These are phyloP conservation scores for Volvox reticuliferus DNA, from an alignment of 139 green algal species.

Conservation along the genomic window DNA sequence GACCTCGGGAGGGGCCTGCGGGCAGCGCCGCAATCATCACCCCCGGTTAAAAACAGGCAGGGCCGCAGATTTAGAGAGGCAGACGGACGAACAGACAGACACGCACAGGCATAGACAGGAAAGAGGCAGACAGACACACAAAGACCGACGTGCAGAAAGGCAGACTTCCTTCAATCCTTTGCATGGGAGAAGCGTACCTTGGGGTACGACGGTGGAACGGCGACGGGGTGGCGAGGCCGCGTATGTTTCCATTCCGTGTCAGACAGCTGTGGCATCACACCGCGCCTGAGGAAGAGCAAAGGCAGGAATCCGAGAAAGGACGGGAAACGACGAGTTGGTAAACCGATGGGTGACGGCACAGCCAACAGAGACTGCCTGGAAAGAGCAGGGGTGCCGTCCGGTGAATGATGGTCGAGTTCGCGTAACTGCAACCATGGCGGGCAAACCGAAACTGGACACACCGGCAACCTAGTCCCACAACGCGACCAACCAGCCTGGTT, in stretches of 20 bases:
- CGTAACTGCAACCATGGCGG: too few relatives aligned
- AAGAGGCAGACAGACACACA: neutral
- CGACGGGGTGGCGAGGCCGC: constrained; percentile 62
- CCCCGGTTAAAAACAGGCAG: too few relatives aligned
- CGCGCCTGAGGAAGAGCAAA: constrained; percentile 39
- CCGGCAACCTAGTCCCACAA: too few relatives aligned
- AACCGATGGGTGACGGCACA: neutral
- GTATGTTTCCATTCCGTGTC: constrained; percentile 75
- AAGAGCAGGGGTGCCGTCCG: too few relatives aligned
- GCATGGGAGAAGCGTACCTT: constrained; percentile 1
- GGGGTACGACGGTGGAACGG: constrained; percentile 85
- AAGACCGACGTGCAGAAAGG: neutral
- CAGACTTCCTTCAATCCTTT: neutral
- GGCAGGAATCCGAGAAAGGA: neutral
- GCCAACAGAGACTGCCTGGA: too few relatives aligned
- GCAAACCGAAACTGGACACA: too few relatives aligned
- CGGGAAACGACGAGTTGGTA: neutral
- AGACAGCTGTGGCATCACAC: constrained; percentile 77
- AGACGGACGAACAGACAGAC: too few relatives aligned
- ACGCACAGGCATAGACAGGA: too few relatives aligned
- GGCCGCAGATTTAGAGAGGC: too few relatives aligned
- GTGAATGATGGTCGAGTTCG: too few relatives aligned
- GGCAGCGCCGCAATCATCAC: neutral
- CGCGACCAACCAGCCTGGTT: too few relatives aligned
- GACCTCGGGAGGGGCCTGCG: constrained; percentile 62